These are phyloP conservation scores for Lactuca sativa DNA, from an alignment of 129 eudicot species.

Conservation along the genomic window DNA sequence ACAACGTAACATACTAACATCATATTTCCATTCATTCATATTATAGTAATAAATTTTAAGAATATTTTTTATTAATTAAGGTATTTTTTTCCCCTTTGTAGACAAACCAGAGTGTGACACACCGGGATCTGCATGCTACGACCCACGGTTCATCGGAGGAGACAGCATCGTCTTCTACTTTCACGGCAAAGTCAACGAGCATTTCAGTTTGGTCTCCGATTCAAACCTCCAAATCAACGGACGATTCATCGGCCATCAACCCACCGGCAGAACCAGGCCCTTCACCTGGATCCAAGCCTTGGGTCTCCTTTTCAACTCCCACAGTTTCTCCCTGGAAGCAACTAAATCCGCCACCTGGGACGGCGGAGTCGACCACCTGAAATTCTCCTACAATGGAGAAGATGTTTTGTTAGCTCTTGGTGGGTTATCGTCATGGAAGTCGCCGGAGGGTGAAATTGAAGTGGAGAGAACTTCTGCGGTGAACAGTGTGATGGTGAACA, in stretches of 20 bases:
- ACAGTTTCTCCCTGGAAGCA: conserved; percentile 61
- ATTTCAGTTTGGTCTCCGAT: conserved; percentile 69
- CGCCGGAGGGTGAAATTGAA: conserved; percentile 30
- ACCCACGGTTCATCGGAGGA: conserved; percentile 77
- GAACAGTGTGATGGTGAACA: conserved; percentile 43
- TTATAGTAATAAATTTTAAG: too few relatives aligned
- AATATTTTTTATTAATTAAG: background rate
- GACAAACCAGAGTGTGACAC: conserved; percentile 56
- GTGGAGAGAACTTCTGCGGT: conserved; percentile 46
- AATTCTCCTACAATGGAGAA: conserved; percentile 41
- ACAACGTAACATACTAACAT: too few relatives aligned
- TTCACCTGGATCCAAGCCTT: conserved; percentile 86
- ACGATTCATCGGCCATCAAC: conserved; percentile 68
- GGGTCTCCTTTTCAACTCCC: conserved; percentile 54
- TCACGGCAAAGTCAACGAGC: conserved; percentile 64
- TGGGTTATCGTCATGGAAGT: conserved; percentile 44
- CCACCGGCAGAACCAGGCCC: conserved; percentile 58
- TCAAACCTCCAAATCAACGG: conserved; percentile 71
- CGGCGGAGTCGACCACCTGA: conserved; percentile 44
- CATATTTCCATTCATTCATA: too few relatives aligned
- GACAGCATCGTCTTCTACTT: conserved; percentile 75
- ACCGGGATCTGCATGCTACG: conserved; percentile 68
- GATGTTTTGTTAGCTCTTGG: conserved; percentile 26
- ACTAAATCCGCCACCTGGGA: conserved; percentile 57
- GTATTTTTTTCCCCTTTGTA: background rate